Evolutionary conservation across 345 rosid species (phyloP).

Genomic region (Melastoma malabathricum): DNA sequence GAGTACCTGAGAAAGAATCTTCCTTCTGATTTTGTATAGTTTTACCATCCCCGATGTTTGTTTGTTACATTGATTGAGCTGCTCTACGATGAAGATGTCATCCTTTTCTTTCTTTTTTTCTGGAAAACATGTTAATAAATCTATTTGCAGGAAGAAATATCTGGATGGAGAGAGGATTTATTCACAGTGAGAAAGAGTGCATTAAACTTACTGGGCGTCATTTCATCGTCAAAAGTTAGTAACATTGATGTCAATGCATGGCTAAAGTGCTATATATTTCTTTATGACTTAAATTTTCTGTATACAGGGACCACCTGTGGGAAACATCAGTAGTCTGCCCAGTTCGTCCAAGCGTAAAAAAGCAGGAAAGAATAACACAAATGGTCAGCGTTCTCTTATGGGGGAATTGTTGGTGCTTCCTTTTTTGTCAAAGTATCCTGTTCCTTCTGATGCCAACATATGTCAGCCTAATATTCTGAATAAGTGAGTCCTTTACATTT

Average conservation of each 20-base stretch:
- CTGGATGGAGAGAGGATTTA: constrained; percentile 88
- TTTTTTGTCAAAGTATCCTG: constrained; percentile 54
- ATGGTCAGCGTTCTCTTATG: constrained; percentile 33
- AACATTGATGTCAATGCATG: constrained; percentile 5
- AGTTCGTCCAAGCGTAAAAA: constrained; percentile 66
- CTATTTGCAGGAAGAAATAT: constrained; percentile 52
- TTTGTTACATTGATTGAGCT: constrained; percentile 1
- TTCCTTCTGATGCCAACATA: constrained; percentile 40
- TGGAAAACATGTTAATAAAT: constrained; percentile 4
- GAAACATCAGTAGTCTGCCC: constrained; percentile 25
- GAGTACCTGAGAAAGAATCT: constrained; percentile 76
- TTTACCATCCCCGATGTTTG: constrained; percentile 2
- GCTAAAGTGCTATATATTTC: constrained; percentile 6
- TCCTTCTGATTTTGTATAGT: constrained; percentile 70
- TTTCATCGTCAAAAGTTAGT: constrained; percentile 65
- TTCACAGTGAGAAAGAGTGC: constrained; percentile 87
- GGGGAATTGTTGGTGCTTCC: constrained; percentile 89
- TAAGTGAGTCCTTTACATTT: constrained; percentile 34
- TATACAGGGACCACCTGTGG: constrained; percentile 57
- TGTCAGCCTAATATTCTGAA: constrained; percentile 28
- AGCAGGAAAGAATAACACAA: constrained; percentile 49
- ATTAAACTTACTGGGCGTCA: constrained; percentile 65
- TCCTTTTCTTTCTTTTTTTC: constrained; percentile 4
- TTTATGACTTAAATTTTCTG: constrained; percentile 9
- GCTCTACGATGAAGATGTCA: not conserved